These are phyloP conservation scores for Cyclocybe aegerita DNA, from an alignment of 768 basidiomycete species.

Conservation along the genomic window DNA sequence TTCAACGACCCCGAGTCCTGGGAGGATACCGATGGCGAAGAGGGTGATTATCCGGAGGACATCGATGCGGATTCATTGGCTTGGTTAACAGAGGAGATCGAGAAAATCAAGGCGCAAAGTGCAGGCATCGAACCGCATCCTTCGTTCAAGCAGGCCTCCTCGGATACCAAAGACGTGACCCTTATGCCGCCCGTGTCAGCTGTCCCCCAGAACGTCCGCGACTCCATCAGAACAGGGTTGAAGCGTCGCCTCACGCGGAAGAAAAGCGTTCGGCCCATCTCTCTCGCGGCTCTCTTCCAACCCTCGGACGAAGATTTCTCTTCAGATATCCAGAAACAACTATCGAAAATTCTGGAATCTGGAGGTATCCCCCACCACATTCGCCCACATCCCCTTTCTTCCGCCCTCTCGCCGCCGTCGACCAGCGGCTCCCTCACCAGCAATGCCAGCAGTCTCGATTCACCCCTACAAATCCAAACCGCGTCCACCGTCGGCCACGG, in stretches of 20 bases:
- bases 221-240: conserved; percentile 9
- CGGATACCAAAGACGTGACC: conserved; percentile 13
- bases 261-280: conserved; percentile 25
- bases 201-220: conserved; percentile 1
- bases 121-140: conserved; percentile 6
- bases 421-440: conserved; percentile 6
- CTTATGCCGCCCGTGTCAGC: conserved; percentile 12
- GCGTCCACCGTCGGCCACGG: conserved; percentile 9
- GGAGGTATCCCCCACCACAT: conserved; percentile 22
- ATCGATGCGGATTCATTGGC: conserved; percentile 22
- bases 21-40: conserved; percentile 29
- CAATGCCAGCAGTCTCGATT: conserved; percentile 14
- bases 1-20: conserved; percentile 45
- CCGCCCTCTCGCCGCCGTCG: conserved; percentile 21
- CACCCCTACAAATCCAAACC: conserved; percentile 19
- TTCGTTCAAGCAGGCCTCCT: conserved; percentile 4
- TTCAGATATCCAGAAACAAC: conserved; percentile 25
- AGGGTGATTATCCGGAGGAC: conserved; percentile 24
- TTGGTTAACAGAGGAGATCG: conserved; percentile 36
- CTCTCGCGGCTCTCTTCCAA: conserved; percentile 26
- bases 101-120: conserved; percentile 22
- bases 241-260: conserved; percentile 17
- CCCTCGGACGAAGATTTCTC: conserved; percentile 22
- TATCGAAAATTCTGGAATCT: conserved; percentile 26
- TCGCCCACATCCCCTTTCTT: conserved; percentile 18